Conservation (phyloP, 2,329 filamentous ascomycete genomes). For the Hymenoscyphus scutula region DNA sequence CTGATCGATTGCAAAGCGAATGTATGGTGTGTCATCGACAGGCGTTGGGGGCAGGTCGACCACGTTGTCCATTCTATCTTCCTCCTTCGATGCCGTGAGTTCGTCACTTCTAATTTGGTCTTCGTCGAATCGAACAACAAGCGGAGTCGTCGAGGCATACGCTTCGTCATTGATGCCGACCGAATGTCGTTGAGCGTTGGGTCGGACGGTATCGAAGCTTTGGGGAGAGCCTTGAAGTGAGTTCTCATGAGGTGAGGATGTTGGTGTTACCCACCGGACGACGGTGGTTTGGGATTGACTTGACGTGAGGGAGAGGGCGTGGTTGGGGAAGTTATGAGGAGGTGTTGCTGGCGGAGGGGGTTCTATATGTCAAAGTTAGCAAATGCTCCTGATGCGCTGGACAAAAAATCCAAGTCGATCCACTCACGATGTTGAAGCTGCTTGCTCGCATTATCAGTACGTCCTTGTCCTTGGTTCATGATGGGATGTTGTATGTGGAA, state of each 20-base stretch:
- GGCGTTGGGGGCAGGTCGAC: constrained; percentile 57
- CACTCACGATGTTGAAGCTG: no score
- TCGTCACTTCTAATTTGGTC: constrained; percentile 29
- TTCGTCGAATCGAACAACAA: constrained; percentile 33
- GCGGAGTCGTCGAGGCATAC: constrained; percentile 24
- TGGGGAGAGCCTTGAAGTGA: constrained; percentile 12
- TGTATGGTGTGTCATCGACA: constrained; percentile 82
- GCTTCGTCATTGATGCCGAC: constrained; percentile 27
- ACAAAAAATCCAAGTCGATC: no score
- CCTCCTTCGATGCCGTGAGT: constrained; percentile 23
- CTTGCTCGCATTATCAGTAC: no score
- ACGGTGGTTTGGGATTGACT: constrained; percentile 23
- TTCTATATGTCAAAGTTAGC: background rate
- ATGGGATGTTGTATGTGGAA: no score
- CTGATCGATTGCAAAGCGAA: constrained; percentile 86
- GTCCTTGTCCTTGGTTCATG: no score
- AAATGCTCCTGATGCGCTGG: background rate
- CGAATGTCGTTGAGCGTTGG: constrained; percentile 18
- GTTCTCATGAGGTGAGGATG: constrained; percentile 23
- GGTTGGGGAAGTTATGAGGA: background rate
- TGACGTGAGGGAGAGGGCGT: background rate
- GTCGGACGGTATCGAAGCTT: constrained; percentile 20
- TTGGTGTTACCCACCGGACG: constrained; percentile 31
- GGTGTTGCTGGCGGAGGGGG: background rate
- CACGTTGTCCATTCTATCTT: constrained; percentile 5